Conservation (phyloP, 164 flowering plant genomes). For the Dillenia turbinata region DNA sequence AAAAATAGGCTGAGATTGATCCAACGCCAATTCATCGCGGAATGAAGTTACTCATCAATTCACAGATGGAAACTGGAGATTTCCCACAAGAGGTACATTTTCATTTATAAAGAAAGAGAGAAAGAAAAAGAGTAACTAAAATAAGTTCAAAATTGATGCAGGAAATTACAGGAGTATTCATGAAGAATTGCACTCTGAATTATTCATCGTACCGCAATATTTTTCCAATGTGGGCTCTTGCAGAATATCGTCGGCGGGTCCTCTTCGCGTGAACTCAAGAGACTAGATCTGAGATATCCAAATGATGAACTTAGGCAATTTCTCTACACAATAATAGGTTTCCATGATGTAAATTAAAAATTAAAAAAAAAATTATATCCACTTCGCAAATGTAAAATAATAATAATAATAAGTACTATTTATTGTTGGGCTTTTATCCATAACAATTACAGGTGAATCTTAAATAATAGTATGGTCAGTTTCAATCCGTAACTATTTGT, state of each 20-base stretch:
- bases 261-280: neutral
- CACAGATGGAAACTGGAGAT: conserved; percentile 41
- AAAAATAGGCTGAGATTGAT: conserved; percentile 14
- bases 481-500: too few relatives aligned
- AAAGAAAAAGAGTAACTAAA: too few relatives aligned
- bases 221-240: conserved; percentile 41
- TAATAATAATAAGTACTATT: too few relatives aligned
- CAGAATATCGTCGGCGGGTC: conserved; percentile 26
- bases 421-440: too few relatives aligned
- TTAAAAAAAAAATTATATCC: neutral
- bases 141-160: conserved; percentile 1
- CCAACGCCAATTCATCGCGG: conserved; percentile 32
- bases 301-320: neutral
- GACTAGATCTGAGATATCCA: too few relatives aligned
- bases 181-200: conserved; percentile 28
- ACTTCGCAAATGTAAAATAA: neutral
- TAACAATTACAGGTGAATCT: too few relatives aligned
- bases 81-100: conserved; percentile 38
- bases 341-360: neutral
- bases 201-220: conserved; percentile 31
- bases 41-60: conserved; percentile 26
- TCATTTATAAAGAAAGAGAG: neutral
- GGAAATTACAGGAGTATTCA: conserved; percentile 37
- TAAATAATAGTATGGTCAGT: too few relatives aligned
- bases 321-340: neutral